Evolutionary conservation across 2,329 filamentous ascomycete species (phyloP).

Genomic region (Hypoxylon sp.): DNA sequence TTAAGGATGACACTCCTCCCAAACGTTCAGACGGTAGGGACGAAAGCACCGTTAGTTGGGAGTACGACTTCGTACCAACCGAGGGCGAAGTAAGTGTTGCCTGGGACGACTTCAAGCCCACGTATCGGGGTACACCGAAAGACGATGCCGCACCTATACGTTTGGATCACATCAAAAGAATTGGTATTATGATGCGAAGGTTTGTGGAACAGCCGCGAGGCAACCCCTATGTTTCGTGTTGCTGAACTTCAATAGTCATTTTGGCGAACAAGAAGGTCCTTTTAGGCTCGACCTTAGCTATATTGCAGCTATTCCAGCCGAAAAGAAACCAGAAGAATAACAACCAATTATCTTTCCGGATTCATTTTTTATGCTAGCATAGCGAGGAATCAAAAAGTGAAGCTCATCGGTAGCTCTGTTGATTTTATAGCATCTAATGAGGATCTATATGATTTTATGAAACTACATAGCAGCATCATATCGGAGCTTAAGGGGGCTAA

Average conservation of each 20-base stretch:
- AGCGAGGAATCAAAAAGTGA: background rate
- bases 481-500: background rate
- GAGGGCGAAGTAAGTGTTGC: conserved; percentile 59
- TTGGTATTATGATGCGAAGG: conserved; percentile 88
- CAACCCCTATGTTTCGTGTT: background rate
- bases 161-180: conserved; percentile 71
- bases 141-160: conserved; percentile 73
- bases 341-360: background rate
- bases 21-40: conserved; percentile 76
- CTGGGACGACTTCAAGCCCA: conserved; percentile 77
- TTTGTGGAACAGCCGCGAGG: conserved; percentile 56
- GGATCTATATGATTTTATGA: background rate
- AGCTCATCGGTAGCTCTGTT: conserved; percentile 1
- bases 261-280: conserved; percentile 78
- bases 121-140: conserved; percentile 78
- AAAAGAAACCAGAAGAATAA: conserved; percentile 5
- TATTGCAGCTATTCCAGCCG: conserved; percentile 33
- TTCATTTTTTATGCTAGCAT: background rate
- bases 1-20: conserved; percentile 78
- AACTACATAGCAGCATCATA: background rate
- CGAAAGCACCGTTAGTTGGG: conserved; percentile 79
- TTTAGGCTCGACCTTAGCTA: conserved; percentile 40
- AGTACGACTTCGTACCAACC: conserved; percentile 73
- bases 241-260: conserved; percentile 71
- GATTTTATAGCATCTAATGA: conserved; percentile 8